Evolutionary conservation across 1,139 yeast genomes (phyloP).

Genomic region (Saccharomyces hybrid): DNA sequence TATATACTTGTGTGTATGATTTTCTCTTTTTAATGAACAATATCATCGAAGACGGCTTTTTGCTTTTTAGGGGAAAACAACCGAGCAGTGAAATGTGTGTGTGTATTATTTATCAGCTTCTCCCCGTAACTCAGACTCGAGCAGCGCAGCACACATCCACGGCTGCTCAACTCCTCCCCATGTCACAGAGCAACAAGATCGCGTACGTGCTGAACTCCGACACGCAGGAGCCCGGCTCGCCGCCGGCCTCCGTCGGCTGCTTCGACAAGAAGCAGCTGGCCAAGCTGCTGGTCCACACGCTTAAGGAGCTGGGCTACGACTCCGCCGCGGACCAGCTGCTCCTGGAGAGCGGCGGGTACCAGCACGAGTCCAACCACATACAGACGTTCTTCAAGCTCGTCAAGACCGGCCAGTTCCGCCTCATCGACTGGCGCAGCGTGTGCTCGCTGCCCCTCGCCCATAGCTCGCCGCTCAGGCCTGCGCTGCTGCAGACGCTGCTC

Average conservation of each 20-base stretch:
- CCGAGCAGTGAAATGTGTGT: too few relatives aligned
- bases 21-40: not conserved
- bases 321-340: conserved; percentile 36
- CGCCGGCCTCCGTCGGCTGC: not conserved
- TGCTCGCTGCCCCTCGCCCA: not conserved
- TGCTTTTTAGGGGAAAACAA: not conserved
- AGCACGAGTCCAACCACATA: conserved; percentile 39
- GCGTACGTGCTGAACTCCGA: not conserved
- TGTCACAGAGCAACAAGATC: not conserved
- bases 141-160: too few relatives aligned
- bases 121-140: too few relatives aligned
- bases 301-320: conserved; percentile 42
- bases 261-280: conserved; percentile 39
- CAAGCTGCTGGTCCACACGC: conserved; percentile 42
- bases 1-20: not conserved
- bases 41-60: not conserved
- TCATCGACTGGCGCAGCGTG: not conserved
- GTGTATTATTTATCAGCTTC: too few relatives aligned
- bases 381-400: conserved; percentile 31
- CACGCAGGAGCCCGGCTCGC: not conserved
- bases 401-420: conserved; percentile 1
- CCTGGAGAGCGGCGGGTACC: conserved; percentile 34
- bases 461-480: not conserved
- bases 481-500: not conserved
- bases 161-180: too few relatives aligned